Evolutionary conservation across 805 yeast species (phyloP), one percentile per base, ranked within the genome.

Genomic region (Helenozyma baotianmanensis): DNA sequence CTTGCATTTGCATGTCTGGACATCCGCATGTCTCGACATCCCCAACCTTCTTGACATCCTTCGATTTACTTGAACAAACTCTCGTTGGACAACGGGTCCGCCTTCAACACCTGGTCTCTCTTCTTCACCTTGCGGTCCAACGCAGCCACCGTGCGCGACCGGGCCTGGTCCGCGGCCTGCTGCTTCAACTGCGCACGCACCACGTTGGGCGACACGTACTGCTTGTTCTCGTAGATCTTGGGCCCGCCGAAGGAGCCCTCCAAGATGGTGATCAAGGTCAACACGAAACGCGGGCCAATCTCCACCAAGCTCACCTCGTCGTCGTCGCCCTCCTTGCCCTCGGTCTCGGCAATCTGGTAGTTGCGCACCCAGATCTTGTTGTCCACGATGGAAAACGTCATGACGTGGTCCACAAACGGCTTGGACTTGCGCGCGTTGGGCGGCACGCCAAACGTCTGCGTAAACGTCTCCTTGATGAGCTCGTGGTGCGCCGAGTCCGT

Each of bases 181-280:
- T 80, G 83, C 58, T 78, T 84, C 44, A 72, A 41, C 68, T 89
- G 96, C 9, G 98, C 86, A 69, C 98, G 83, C 24, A 82, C 90
- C 39, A 84, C 78, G 70, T 92, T 92, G 45, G 98, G 98, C 39
- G 96, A 85, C 29, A 92, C 96, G 61, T 85, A 92, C 62, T 90
- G 92, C 69, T 86, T 89, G 69, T 92, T 92, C 55, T 92, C 97
- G 63, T 86, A 92, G 45, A 92, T 88, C 72, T 89, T 87, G 44
- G 97, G 96, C 14, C 98, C 98, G 36, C 96, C 90, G 51, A 92
- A 92, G 2, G 97, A 87, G 30, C 98, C 98, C 67, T 92, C 97
- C 43, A 90, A 72, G 33, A 92, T 78, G 39, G 94, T 80, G 47
- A 92, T 89, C 43, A 82, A 80, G 3, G 97, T 90, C 68, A 92